Evolutionary conservation across 1,284 basidiomycete species (phyloP), one percentile per base, ranked within the genome.

Genomic region (Puccinia horiana): DNA sequence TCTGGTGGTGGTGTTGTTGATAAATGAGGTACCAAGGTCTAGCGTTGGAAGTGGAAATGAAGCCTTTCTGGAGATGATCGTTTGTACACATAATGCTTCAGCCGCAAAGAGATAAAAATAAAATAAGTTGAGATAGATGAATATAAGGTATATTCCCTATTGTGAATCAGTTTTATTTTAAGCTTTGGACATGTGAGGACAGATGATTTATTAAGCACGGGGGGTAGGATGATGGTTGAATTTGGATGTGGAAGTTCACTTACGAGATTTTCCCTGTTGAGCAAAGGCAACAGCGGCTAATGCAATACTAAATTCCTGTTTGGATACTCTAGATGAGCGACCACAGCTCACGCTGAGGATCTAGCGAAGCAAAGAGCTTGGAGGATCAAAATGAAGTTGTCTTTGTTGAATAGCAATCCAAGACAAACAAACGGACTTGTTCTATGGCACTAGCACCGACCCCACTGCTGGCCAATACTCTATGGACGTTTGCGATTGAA

Each of bases 251-350:
- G n/a, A 63, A 63, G 35, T 14, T 72, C 29, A 49, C 77, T 79
- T 29, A 79, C 77, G 77, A 29, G 77, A 92, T 90, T 92, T 92
- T 18, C 91, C 92, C 2, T 90, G 88, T 87, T 95, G 94, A n/a
- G 93, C 93, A 29, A 95, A 88, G 6, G 93, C 93, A 76, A 93
- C 93, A 20, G 96, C 89, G 14, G 93, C 94, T 26, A 96, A 87
- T 20, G 94, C 92, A 40, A 94, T 92, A 86, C 93, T 95, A 88
- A 95, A 94, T 85, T 96, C 94, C 81, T 92, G 90, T 84, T 91
- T 93, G 14, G 93, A 93, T 63, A 96, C 92, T 54, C 92, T 89
- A 40, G 92, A 72, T 32, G 77, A 89, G 82, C 90, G 89, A 87
- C 92, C 93, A 74, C 61, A 79, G 12, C 93, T 93, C 47, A 94